Base-by-base conservation (phyloP, 164 flowering plant genomes). In the Cinnamomum micranthum region DNA sequence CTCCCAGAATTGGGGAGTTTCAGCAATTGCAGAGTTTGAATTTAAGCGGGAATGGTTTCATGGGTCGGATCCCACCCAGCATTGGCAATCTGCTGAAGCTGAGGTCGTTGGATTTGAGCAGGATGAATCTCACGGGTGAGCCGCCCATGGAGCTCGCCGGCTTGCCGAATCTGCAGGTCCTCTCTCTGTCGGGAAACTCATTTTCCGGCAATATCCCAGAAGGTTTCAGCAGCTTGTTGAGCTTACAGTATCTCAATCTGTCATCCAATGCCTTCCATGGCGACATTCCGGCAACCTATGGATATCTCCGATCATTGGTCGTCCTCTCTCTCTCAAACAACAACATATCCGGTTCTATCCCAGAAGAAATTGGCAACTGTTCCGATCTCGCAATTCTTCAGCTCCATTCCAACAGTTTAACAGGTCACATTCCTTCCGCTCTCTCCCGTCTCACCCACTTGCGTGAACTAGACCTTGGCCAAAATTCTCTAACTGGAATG, bases 81-180 rank as follows among this genome's bases (percentile, higher is more conserved):
- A 79, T 88, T 50, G 91, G 92, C 13, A 84, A 77, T 73, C 72
- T 91, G 70, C 76, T 85, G 83, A 79, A 77, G 51, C 85, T 91
- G 17, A 75, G 79, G 9, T 73, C 77, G 17, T 74, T 91, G 74
- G 96, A 91, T 86, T 87, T 91, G 84, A 88, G 93, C 71, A 76
- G 81, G 77, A 92, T 87, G 63, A 84, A 82, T 27, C 67, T 91
- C 10, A 82, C 92, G 0, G 91, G 96, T 51, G 84, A 85, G 80
- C 71, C 87, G 67, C 96, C 96, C 1, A 11, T 84, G 64, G 96
- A 88, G 76, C 81, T 91, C 15, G 84, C 86, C 35, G 96, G 96
- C 23, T 78, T 91, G 81, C 96, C 96, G 1, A 87, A 78, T 77
- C 74, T 91, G 77, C 84, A 85, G 79, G 67, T 84, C 51, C 86